Base-by-base conservation (phyloP, 139 green algal species). In the Micractinium sp. region DNA sequence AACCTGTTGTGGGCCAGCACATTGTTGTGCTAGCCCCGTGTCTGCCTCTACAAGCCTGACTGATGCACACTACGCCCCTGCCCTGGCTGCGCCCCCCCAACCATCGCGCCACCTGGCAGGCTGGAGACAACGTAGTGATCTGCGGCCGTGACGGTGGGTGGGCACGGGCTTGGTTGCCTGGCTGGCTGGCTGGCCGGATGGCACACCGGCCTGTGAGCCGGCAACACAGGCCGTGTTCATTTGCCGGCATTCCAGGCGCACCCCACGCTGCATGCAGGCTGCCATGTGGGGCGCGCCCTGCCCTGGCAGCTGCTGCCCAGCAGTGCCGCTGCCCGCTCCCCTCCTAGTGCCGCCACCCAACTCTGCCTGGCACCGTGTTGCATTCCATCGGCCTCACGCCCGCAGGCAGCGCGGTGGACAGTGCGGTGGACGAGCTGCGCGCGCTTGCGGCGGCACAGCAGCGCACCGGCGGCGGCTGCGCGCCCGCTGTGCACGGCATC, bases 81-180 rank as follows among this genome's bases (percentile, higher is more conserved):
- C 60, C 15, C 60, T 66, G 22, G 63, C 63, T 23, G 22, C 29
- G 63, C 63, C 63, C n/a, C 47, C 47, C 47, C 47, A 56, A 5
- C 47, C 47, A 5, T 16, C 47, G 9, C 47, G 9, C n/a, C 67
- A 4, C 22, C 31, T 13, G 33, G 71, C 71, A 77, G 71, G 67
- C 63, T 33, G 94, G 94, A 19, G 94, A 97, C 89, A 93, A 87
- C 41, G 95, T 99, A 19, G 80, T 97, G 53, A 92, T 99, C 25
- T 98, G 94, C 87, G 96, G 93, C 0, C 91, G 96, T 27, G 89
- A 91, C 53, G 92, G 94, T 95, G 77, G 27, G 19, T 66, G 36
- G 36, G 63, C 63, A 71, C n/a, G n/a, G 63, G 47, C 47, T 56
- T 5, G 47, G n/a, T n/a, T n/a, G n/a, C n/a, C n/a, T n/a, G 47